Conservation (phyloP, 345 rosid genomes). For the Populus pruinosa region DNA sequence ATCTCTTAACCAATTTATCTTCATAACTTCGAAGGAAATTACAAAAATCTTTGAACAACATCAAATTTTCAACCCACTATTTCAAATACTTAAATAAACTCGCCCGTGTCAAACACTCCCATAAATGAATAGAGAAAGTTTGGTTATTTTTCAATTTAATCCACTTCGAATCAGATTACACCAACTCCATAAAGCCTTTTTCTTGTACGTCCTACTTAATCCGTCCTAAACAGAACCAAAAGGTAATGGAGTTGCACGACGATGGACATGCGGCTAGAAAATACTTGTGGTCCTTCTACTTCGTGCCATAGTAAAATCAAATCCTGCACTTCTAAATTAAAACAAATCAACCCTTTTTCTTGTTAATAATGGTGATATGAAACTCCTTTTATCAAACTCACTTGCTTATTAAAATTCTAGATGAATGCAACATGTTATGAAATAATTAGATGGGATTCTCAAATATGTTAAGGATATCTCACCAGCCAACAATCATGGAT, state of each 20-base stretch:
- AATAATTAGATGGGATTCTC: background rate
- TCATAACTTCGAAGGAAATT: background rate
- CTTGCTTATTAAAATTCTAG: background rate
- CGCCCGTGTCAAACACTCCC: slow-evolving; percentile 14
- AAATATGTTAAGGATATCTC: background rate
- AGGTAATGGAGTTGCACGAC: background rate
- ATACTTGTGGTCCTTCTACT: background rate
- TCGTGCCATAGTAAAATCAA: background rate
- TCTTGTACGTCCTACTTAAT: background rate
- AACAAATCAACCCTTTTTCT: background rate
- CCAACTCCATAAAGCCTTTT: background rate
- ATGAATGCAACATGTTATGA: no score
- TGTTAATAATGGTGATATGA: background rate
- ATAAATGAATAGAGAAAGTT: background rate
- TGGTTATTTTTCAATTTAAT: slow-evolving; percentile 17
- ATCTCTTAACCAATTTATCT: background rate
- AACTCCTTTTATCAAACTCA: background rate
- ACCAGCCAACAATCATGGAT: no score
- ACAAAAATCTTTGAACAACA: background rate
- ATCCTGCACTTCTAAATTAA: background rate
- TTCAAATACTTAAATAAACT: background rate
- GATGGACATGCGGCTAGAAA: background rate
- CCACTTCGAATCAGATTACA: slow-evolving; percentile 5
- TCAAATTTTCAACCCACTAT: background rate
- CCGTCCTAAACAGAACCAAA: background rate